Conservation (phyloP, 225 moss, liverwort and hornwort genomes). For the Marchantia paleacea region DNA sequence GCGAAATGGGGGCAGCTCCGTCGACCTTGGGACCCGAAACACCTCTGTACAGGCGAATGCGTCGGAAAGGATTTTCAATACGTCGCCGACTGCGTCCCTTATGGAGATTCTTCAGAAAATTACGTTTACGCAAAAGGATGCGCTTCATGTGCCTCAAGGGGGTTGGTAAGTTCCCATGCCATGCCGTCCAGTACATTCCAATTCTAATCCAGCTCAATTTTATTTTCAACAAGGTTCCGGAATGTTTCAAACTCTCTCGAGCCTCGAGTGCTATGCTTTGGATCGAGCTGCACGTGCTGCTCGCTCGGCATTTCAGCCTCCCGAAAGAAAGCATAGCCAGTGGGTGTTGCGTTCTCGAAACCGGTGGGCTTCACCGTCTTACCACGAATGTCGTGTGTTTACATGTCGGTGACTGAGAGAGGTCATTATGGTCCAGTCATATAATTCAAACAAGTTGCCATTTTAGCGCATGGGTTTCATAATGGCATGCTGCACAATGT, state of each 20-base stretch:
- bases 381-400: neutral
- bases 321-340: too few relatives aligned
- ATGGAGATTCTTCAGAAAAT: constrained; percentile 27
- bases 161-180: constrained; percentile 20
- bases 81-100: constrained; percentile 30
- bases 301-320: too few relatives aligned
- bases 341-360: too few relatives aligned
- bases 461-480: too few relatives aligned
- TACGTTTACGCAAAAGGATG: constrained; percentile 35
- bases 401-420: neutral
- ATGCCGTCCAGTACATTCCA: too few relatives aligned
- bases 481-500: too few relatives aligned
- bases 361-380: too few relatives aligned
- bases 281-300: too few relatives aligned
- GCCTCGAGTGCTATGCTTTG: too few relatives aligned
- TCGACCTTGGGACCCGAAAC: constrained; percentile 28
- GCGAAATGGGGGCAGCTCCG: constrained; percentile 28
- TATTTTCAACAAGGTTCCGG: too few relatives aligned
- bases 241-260: too few relatives aligned
- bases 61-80: constrained; percentile 20
- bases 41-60: constrained; percentile 1
- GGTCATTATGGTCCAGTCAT: neutral
- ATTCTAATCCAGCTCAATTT: too few relatives aligned
- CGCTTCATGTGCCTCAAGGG: constrained; percentile 33
- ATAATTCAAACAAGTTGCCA: neutral